A percentile compares a stretch with the other conserved stretches of the same genome.
Conservation (phyloP, 139 green algal genomes). For the Coccomyxa sp. region DNA sequence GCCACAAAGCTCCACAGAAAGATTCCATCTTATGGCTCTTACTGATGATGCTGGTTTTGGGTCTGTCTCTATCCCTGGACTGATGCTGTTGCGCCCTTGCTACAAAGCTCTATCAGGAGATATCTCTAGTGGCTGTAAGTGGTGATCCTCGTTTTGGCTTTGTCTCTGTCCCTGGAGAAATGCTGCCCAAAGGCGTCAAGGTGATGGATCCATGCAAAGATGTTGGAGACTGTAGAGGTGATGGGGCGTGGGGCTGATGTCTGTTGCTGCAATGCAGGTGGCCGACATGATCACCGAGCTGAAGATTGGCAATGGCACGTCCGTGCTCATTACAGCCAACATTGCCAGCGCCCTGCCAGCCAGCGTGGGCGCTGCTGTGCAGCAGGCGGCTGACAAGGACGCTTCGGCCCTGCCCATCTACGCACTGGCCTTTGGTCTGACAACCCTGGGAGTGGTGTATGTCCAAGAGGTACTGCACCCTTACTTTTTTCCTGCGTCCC, state of each 20-base stretch:
- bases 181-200: neutral
- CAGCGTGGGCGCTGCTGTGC: constrained; percentile 62
- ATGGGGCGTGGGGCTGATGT: neutral
- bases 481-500: neutral
- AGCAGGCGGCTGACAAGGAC: constrained; percentile 30
- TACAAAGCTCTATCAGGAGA: too few relatives aligned
- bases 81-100: too few relatives aligned
- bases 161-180: too few relatives aligned
- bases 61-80: too few relatives aligned
- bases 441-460: constrained; percentile 96
- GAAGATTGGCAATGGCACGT: constrained; percentile 98
- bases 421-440: constrained; percentile 79
- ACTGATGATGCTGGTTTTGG: too few relatives aligned
- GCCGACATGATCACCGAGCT: constrained; percentile 90
- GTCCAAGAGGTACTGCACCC: constrained; percentile 56
- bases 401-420: constrained; percentile 68
- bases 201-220: neutral
- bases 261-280: constrained; percentile 23
- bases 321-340: constrained; percentile 97
- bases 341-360: constrained; percentile 89
- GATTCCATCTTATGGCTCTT: too few relatives aligned
- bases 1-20: too few relatives aligned
- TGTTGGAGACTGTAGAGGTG: neutral
- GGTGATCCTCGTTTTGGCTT: too few relatives aligned
- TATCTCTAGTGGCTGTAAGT: too few relatives aligned